Base-by-base conservation (phyloP, 306 rosid genomes). In the Gastrolobium villosum region DNA sequence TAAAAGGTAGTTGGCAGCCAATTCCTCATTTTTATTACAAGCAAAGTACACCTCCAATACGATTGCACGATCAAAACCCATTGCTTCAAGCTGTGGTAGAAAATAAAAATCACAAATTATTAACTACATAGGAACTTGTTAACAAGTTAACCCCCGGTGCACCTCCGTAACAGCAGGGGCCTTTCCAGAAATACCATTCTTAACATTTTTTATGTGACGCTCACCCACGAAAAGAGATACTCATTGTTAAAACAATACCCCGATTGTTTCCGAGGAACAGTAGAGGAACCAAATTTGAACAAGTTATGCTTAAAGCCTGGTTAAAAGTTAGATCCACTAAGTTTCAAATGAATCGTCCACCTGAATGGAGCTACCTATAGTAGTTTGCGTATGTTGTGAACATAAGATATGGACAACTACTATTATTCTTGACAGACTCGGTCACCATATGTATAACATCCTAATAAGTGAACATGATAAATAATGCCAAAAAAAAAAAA, bases 11-110 rank as follows among this genome's bases (percentile, higher is more conserved):
- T 93, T 93, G 14, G 97, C 97, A 66, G 96, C 96, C 88, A 93
- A 73, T 78, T 93, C 97, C 86, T 93, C 97, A 13, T 89, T 89
- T 66, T 91, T 93, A 94, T 93, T 90, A 82, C 97, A 93, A 1
- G 97, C 94, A 15, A 93, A 88, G 81, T 76, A 93, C 10, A 90
- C 97, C 87, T 93, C 96, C 88, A 93, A 79, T 2, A 93, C 97
- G 13, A 72, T 62, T 7, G 91, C 86, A 63, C 97, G 83, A 83
- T 89, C 94, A 40, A 93, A 93, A 5, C 97, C 97, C 92, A 93
- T 83, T 72, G 91, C 98, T 84, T 94, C 98, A 41, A 94, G 97
- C 98, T 94, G 91, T 0, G 36, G 5, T 4, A 54, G 55, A 6
- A 81, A 49, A 64, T 9, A 37, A 76, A 48, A 14, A 50, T 45